Conservation (phyloP, 768 basidiomycete genomes). For the Neoboletus brunneissimus region DNA sequence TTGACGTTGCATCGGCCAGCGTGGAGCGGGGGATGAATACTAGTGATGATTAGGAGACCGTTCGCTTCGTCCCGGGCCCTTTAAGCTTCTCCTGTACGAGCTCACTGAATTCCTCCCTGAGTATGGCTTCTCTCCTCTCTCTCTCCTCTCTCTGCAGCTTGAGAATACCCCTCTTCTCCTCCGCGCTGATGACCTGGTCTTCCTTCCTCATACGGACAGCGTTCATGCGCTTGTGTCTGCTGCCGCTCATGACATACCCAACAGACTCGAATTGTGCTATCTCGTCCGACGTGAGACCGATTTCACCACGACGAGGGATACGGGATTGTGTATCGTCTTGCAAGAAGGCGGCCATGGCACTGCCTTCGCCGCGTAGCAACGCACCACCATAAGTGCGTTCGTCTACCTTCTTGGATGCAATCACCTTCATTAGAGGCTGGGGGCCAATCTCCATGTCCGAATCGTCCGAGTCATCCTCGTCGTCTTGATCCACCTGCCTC, state of each 20-base stretch:
- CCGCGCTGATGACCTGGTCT: slow-evolving; percentile 98
- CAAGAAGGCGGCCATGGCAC: slow-evolving; percentile 96
- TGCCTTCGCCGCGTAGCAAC: slow-evolving; percentile 90
- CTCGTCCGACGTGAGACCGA: slow-evolving; percentile 84
- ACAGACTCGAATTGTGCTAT: slow-evolving; percentile 86
- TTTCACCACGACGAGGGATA: slow-evolving; percentile 98
- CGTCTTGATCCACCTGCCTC: slow-evolving; percentile 24
- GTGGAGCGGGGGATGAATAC: neutral
- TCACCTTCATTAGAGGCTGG: slow-evolving; percentile 51
- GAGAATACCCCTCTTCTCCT: slow-evolving; percentile 95
- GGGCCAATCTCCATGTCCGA: slow-evolving; percentile 78
- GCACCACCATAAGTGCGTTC: slow-evolving; percentile 89
- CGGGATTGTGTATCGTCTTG: slow-evolving; percentile 79
- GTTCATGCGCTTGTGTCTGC: slow-evolving; percentile 94
- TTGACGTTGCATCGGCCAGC: neutral
- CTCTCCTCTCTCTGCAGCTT: slow-evolving; percentile 95
- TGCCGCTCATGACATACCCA: slow-evolving; percentile 98
- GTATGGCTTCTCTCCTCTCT: slow-evolving; percentile 82
- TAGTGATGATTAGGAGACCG: slow-evolving; percentile 5
- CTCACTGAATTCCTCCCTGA: slow-evolving; percentile 88
- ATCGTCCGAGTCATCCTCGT: slow-evolving; percentile 38
- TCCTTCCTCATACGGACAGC: slow-evolving; percentile 99
- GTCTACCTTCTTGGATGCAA: slow-evolving; percentile 55
- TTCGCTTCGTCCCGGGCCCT: slow-evolving; percentile 34
- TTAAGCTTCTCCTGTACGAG: slow-evolving; percentile 76